Conservation (phyloP, 192 early-diverging fungal genomes). For the Entomortierella lignicola region DNA sequence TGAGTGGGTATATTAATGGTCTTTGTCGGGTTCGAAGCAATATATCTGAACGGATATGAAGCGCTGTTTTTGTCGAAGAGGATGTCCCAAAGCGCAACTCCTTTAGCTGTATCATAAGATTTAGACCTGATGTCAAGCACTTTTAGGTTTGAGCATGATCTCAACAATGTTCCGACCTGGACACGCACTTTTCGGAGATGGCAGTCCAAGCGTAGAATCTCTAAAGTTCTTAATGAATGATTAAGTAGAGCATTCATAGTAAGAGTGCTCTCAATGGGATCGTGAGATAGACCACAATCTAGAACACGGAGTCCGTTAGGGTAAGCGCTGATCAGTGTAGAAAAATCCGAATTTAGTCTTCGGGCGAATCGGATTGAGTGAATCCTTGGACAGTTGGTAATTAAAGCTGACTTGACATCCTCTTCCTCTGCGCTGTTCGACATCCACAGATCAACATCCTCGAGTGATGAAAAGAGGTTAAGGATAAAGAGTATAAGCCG, state of each 20-base stretch:
- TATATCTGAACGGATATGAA: no score
- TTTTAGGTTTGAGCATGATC: no score
- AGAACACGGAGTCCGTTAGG: not conserved
- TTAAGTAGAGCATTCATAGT: not conserved
- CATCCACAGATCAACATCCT: not conserved
- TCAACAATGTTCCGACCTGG: no score
- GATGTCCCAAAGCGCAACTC: no score
- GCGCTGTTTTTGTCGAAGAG: no score
- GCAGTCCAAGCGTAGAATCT: no score
- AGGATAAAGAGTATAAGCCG: not conserved
- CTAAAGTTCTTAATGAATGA: no score
- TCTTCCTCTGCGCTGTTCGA: not conserved
- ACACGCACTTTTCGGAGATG: no score
- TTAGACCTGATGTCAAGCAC: no score
- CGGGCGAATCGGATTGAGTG: not conserved
- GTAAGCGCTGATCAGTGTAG: not conserved
- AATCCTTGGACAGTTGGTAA: not conserved
- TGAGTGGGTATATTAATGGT: no score
- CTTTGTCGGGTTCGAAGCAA: no score
- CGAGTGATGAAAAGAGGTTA: not conserved
- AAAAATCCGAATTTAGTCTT: not conserved
- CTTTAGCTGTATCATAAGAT: no score
- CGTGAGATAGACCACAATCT: not conserved
- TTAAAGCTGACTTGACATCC: not conserved
- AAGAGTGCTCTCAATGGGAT: not conserved